These are phyloP conservation scores for Glomus cerebriforme DNA, from an alignment of 192 early-diverging fungal genomes.

Conservation along the genomic window DNA sequence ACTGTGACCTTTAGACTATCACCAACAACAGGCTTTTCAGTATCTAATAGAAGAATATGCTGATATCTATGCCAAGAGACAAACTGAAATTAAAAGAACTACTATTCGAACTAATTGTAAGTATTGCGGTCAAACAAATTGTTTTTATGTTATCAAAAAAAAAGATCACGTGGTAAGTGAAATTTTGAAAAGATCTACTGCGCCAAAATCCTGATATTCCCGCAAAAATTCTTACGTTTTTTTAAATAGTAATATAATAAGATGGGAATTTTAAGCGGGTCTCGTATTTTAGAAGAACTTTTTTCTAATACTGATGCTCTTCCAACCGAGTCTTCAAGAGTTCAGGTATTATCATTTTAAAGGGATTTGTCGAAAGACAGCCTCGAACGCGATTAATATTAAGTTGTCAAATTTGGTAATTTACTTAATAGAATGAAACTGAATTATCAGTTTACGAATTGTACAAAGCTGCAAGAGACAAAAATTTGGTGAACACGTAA, in stretches of 20 bases:
- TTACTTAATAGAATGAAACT: conserved; percentile 35
- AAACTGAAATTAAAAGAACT: too few relatives aligned
- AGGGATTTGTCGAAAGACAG: not conserved
- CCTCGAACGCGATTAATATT: not conserved
- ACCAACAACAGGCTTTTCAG: too few relatives aligned
- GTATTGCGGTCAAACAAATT: too few relatives aligned
- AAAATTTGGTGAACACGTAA: conserved; percentile 9
- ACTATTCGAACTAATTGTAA: too few relatives aligned
- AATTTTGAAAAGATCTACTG: too few relatives aligned
- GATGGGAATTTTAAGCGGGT: conserved; percentile 27
- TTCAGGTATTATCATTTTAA: conserved; percentile 3
- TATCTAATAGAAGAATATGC: too few relatives aligned
- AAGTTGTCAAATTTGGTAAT: not conserved
- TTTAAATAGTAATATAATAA: not conserved
- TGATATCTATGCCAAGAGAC: too few relatives aligned
- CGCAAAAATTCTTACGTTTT: too few relatives aligned
- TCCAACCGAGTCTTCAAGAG: conserved; percentile 15
- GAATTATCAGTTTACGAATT: conserved; percentile 29
- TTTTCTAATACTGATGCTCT: conserved; percentile 13
- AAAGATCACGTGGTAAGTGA: too few relatives aligned
- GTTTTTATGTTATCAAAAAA: too few relatives aligned
- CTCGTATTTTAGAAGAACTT: not conserved
- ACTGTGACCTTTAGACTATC: too few relatives aligned
- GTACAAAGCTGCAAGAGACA: not conserved
- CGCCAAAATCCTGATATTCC: too few relatives aligned